These are phyloP conservation scores for Mortierella claussenii DNA, from an alignment of 192 early-diverging fungal genomes.

Conservation along the genomic window DNA sequence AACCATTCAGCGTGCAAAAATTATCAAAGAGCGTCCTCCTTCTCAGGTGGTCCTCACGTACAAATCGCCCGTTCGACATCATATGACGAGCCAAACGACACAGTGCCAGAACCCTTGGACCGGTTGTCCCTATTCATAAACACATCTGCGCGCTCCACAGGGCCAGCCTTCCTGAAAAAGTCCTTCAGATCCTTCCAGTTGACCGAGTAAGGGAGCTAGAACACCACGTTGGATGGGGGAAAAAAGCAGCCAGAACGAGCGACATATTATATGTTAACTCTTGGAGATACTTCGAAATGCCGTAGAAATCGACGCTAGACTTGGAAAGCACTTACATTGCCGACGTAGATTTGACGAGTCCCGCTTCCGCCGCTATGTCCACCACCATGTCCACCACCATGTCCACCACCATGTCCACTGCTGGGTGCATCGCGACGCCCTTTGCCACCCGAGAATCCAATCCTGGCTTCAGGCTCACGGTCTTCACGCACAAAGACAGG, in stretches of 20 bases:
- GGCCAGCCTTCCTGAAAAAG: conserved; percentile 79
- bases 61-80: conserved; percentile 80
- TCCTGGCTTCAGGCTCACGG: conserved; percentile 67
- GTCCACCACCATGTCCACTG: too few relatives aligned
- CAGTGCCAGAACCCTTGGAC: conserved; percentile 78
- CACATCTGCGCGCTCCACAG: conserved; percentile 77
- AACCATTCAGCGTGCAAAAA: neutral
- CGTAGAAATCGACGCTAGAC: too few relatives aligned
- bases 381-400: conserved; percentile 15
- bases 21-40: neutral
- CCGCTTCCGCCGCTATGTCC: neutral
- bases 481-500: conserved; percentile 85
- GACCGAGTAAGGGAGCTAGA: conserved; percentile 79
- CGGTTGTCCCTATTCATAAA: conserved; percentile 66
- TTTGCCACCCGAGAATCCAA: conserved; percentile 39
- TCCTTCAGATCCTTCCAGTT: conserved; percentile 92
- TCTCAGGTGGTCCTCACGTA: conserved; percentile 53
- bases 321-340: conserved; percentile 73
- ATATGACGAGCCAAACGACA: conserved; percentile 70
- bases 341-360: conserved; percentile 67
- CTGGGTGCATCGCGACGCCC: neutral
- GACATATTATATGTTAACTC: too few relatives aligned
- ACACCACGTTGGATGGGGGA: too few relatives aligned
- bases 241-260: too few relatives aligned
- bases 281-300: too few relatives aligned